Evolutionary conservation across 306 rosid genomes (phyloP), one percentile per base, ranked within the genome.

Genomic region (Quercus wislizeni): DNA sequence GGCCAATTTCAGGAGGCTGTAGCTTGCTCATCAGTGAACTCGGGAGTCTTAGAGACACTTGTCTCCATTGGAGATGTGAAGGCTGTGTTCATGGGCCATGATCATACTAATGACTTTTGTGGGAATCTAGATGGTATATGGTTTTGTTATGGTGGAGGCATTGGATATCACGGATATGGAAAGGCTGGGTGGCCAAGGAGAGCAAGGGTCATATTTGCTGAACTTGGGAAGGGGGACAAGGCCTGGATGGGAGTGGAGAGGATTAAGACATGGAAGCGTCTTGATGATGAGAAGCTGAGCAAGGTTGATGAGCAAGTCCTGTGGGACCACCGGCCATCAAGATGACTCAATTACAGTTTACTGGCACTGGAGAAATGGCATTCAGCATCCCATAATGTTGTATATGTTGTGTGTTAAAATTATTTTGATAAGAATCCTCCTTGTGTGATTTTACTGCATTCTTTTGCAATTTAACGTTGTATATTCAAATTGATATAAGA

Each of bases 81-180:
- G 81, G 97, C 97, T 7, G 99, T 89, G 57, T 92, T 94, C 89
- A 90, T 92, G 70, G 97, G 99, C 73, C 99, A 94, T 65, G 99
- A 94, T 81, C 99, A 92, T 81, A 79, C 56, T 8, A 94, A 94
- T 61, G 99, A 94, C 80, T 94, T 92, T 56, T 94, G 99, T 19
- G 99, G 99, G 77, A 85, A 86, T 75, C 87, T 94, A 73, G 88
- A 88, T 23, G 94, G 89, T 25, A 83, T 94, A 75, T 92, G 97
- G 99, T 94, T 94, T 62, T 94, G 99, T 86, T 94, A 94, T 33
- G 99, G 99, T 69, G 97, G 99, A 23, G 97, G 97, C 41, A 90
- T 92, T 62, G 99, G 99, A 51, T 94, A 94, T 83, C 97, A 92
- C 77, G 97, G 89, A 23, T 94, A 94, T 55, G 99, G 99, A 51